These are phyloP conservation scores for Aspergillus hiratsukae DNA, from an alignment of 2,329 filamentous ascomycete species.

Conservation along the genomic window DNA sequence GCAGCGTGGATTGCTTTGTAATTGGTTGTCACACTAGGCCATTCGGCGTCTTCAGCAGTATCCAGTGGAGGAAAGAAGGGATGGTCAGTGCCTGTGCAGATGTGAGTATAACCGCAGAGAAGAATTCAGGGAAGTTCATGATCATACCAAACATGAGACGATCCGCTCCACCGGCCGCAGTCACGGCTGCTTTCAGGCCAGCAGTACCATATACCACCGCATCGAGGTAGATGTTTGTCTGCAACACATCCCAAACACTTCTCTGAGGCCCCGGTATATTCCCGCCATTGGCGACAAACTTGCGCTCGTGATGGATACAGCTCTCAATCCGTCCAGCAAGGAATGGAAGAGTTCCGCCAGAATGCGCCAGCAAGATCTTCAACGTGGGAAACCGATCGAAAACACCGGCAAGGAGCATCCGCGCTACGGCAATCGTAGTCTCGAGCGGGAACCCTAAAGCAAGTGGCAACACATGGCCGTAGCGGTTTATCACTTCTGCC, in stretches of 20 bases:
- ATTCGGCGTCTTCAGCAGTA: conserved; percentile 31
- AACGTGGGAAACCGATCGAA: conserved; percentile 71
- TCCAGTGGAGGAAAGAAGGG: conserved; percentile 43
- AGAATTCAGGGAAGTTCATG: background rate
- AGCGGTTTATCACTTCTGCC: conserved; percentile 61
- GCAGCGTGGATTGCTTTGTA: conserved; percentile 41
- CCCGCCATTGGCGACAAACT: conserved; percentile 62
- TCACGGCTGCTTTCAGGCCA: conserved; percentile 69
- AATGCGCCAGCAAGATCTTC: conserved; percentile 77
- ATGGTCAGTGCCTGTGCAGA: conserved; percentile 37
- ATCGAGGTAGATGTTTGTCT: conserved; percentile 79
- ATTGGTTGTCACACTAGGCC: conserved; percentile 46
- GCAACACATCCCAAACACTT: conserved; percentile 60
- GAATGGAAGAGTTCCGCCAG: conserved; percentile 83
- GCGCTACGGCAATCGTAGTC: conserved; percentile 81
- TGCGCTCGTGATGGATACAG: conserved; percentile 77
- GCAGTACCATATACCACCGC: conserved; percentile 55
- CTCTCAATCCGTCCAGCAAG: conserved; percentile 83
- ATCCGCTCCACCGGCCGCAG: conserved; percentile 51
- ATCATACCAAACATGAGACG: conserved; percentile 38
- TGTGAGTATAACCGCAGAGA: conserved; percentile 3
- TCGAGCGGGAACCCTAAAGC: conserved; percentile 87
- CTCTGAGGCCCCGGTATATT: conserved; percentile 56
- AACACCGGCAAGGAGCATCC: conserved; percentile 82
- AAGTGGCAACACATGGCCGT: conserved; percentile 82